Conservation (phyloP, 2,329 filamentous ascomycete genomes). For the Exophiala calicioides region DNA sequence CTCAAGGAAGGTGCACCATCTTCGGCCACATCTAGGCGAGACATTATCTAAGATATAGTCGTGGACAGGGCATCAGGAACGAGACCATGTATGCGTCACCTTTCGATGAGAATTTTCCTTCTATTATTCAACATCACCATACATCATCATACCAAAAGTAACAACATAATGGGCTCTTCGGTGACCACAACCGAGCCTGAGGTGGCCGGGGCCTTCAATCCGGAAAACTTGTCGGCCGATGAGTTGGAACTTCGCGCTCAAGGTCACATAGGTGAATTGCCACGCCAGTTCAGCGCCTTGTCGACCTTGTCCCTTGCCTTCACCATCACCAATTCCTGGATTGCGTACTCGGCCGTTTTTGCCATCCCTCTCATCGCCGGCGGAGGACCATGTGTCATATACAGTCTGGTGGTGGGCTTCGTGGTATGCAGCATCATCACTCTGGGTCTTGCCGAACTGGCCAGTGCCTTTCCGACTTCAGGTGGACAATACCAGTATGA, state of each 20-base stretch:
- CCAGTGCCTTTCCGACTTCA: constrained; percentile 32
- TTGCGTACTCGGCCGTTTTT: constrained; percentile 33
- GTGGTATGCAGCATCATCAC: constrained; percentile 31
- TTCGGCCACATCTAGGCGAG: too few relatives aligned
- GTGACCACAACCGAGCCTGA: constrained; percentile 6
- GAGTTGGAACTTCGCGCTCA: constrained; percentile 13
- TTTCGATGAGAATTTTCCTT: constrained; percentile 4
- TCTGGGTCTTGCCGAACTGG: constrained; percentile 32
- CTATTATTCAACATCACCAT: constrained; percentile 2
- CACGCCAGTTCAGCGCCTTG: constrained; percentile 27
- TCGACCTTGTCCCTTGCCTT: constrained; percentile 34
- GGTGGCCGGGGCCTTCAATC: constrained; percentile 4
- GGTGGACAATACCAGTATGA: constrained; percentile 36
- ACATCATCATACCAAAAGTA: constrained; percentile 3
- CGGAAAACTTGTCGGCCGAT: constrained; percentile 13
- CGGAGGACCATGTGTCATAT: constrained; percentile 33
- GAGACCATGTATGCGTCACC: constrained; percentile 4
- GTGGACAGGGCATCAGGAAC: constrained; percentile 4
- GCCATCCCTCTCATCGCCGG: constrained; percentile 30
- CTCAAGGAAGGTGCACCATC: constrained; percentile 2
- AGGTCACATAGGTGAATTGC: constrained; percentile 23
- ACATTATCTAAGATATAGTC: constrained; percentile 13
- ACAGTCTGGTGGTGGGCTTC: constrained; percentile 29
- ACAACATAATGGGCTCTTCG: constrained; percentile 10
- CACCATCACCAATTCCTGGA: constrained; percentile 38